A percentile compares a stretch with the other conserved stretches of the same genome.
phyloP scores from a whole-genome alignment of 2,329 filamentous ascomycete genomes.

The Ceratocystis huliohia region DNA sequence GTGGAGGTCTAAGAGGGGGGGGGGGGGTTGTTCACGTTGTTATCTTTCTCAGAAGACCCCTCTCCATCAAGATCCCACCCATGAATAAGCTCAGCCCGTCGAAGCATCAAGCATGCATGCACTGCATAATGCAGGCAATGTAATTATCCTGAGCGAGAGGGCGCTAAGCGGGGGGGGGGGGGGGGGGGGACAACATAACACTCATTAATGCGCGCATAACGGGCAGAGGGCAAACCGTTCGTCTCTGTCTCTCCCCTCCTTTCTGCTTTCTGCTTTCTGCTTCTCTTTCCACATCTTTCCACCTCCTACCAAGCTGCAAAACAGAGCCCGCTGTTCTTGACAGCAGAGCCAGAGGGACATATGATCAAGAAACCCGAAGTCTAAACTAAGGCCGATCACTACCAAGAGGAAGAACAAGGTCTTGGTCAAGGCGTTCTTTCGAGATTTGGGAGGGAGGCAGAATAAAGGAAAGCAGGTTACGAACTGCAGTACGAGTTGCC shows the following conservation, averaged over 20 bases:
- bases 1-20: no score
- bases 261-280: not conserved
- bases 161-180: not conserved
- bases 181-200: not conserved
- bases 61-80: not conserved
- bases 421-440: not conserved
- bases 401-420: not conserved
- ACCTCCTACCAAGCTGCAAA: no score
- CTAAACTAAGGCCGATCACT: not conserved
- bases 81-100: not conserved
- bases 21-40: no score
- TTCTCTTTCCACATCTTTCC: not conserved
- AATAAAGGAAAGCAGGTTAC: not conserved
- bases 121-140: not conserved
- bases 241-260: not conserved
- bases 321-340: not conserved
- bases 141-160: not conserved
- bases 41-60: not conserved
- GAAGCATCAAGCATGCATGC: not conserved
- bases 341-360: not conserved
- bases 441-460: not conserved
- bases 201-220: not conserved
- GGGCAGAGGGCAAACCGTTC: not conserved
- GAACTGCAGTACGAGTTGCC: no score
- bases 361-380: not conserved